Conservation (phyloP, 768 basidiomycete species). For the Roridomyces roridus region DNA sequence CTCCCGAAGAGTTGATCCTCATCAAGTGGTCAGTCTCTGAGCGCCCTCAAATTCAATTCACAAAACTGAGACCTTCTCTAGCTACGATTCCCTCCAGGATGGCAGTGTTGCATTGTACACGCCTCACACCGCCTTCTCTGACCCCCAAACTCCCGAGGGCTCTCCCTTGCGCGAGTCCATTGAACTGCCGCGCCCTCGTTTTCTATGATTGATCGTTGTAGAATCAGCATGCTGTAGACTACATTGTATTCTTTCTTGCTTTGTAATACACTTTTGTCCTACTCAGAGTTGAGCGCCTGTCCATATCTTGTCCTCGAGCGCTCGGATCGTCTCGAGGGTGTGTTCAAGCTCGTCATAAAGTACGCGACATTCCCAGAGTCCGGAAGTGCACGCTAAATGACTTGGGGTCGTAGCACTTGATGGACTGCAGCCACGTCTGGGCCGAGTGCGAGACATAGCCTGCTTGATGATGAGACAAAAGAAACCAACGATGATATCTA, state of each 20-base stretch:
- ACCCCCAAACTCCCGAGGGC: constrained; percentile 50
- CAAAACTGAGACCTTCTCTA: constrained; percentile 15
- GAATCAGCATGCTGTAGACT: too few relatives aligned
- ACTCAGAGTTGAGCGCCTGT: constrained; percentile 31
- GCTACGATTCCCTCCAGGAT: constrained; percentile 47
- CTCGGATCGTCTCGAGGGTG: constrained; percentile 57
- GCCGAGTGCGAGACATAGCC: constrained; percentile 72
- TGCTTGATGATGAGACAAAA: constrained; percentile 26
- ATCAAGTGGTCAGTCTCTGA: constrained; percentile 56
- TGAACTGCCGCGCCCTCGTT: constrained; percentile 56
- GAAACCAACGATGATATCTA: background rate
- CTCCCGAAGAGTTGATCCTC: constrained; percentile 54
- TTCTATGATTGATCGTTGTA: constrained; percentile 48
- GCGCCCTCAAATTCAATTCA: background rate
- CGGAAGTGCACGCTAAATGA: constrained; percentile 79
- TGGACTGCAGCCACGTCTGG: constrained; percentile 57
- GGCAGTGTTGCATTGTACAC: constrained; percentile 52
- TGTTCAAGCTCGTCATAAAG: constrained; percentile 90
- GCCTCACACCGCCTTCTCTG: constrained; percentile 59
- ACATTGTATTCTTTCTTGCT: too few relatives aligned
- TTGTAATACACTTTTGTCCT: too few relatives aligned
- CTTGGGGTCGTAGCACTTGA: constrained; percentile 43
- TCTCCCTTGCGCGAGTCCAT: constrained; percentile 56
- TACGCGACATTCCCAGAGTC: constrained; percentile 90
- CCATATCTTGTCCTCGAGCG: constrained; percentile 70